Evolutionary conservation across 805 yeast genomes (phyloP).

Genomic region (Schwanniomyces yamadae): DNA sequence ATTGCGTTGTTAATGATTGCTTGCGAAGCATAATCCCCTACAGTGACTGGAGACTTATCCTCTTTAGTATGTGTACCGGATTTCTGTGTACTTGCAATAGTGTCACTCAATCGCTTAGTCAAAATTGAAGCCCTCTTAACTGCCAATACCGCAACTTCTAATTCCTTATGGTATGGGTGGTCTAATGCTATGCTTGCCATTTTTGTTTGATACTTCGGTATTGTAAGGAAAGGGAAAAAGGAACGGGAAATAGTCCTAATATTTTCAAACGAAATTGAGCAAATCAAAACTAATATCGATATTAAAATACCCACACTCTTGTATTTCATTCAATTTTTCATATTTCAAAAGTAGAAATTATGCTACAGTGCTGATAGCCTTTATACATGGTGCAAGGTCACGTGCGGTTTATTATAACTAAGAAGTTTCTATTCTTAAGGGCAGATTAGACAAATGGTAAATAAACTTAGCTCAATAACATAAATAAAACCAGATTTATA

Average conservation of each 20-base stretch:
- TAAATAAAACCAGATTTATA: too few relatives aligned
- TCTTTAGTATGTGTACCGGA: conserved; percentile 69
- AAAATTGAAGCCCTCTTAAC: conserved; percentile 82
- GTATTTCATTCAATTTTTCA: conserved; percentile 2
- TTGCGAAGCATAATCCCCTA: conserved; percentile 96
- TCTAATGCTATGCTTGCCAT: conserved; percentile 8
- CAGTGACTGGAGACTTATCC: conserved; percentile 93
- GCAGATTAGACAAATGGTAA: too few relatives aligned
- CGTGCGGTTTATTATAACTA: too few relatives aligned
- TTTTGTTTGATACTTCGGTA: not conserved
- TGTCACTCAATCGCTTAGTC: conserved; percentile 65
- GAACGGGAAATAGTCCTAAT: not conserved
- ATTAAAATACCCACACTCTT: not conserved
- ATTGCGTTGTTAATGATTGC: conserved; percentile 88
- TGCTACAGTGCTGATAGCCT: too few relatives aligned
- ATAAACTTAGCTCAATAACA: too few relatives aligned
- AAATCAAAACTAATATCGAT: conserved; percentile 6
- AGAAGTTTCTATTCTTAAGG: too few relatives aligned
- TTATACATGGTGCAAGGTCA: too few relatives aligned
- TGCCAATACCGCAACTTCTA: conserved; percentile 80
- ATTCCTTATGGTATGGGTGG: conserved; percentile 59
- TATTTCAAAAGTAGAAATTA: too few relatives aligned
- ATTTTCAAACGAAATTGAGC: conserved; percentile 5
- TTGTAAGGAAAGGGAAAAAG: not conserved
- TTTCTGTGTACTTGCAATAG: conserved; percentile 44